Evolutionary conservation across 1,284 basidiomycete genomes (phyloP).

Genomic region (Rhodotorula sp.): DNA sequence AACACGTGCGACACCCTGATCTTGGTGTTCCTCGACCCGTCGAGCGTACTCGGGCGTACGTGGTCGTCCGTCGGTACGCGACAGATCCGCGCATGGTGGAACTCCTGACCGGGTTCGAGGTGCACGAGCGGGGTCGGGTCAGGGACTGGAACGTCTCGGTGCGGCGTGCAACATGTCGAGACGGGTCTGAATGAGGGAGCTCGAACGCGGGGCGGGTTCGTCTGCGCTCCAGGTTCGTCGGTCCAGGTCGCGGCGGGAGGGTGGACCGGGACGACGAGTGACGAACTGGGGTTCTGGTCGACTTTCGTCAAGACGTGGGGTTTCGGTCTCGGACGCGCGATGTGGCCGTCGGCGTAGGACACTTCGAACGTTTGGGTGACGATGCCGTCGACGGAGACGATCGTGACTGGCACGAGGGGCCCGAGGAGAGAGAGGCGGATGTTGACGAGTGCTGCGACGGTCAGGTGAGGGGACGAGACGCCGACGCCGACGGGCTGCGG

Average conservation of each 20-base stretch:
- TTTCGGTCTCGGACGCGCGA: constrained; percentile 6
- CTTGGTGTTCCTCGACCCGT: constrained; percentile 7
- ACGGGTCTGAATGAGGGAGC: neutral
- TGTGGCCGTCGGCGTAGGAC: constrained; percentile 11
- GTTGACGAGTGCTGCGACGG: constrained; percentile 26
- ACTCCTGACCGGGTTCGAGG: constrained; percentile 6
- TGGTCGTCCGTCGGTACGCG: constrained; percentile 33
- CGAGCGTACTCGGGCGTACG: constrained; percentile 32
- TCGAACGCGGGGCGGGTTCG: neutral
- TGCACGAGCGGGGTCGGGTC: constrained; percentile 24
- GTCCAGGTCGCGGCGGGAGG: constrained; percentile 6
- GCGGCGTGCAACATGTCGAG: neutral
- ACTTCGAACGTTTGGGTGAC: constrained; percentile 24
- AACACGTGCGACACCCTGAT: constrained; percentile 29
- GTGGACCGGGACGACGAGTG: constrained; percentile 3
- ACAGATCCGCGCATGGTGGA: constrained; percentile 23
- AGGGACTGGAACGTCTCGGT: constrained; percentile 11
- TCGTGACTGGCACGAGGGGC: constrained; percentile 4
- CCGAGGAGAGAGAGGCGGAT: constrained; percentile 25
- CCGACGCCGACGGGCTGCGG: constrained; percentile 28
- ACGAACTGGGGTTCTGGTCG: constrained; percentile 12
- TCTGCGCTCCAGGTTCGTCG: neutral
- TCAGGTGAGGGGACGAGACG: constrained; percentile 35
- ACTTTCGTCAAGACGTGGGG: constrained; percentile 21
- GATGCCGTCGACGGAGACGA: constrained; percentile 22